Conservation (phyloP, 495 filamentous ascomycete species). For the Coniosporium apollinis region DNA sequence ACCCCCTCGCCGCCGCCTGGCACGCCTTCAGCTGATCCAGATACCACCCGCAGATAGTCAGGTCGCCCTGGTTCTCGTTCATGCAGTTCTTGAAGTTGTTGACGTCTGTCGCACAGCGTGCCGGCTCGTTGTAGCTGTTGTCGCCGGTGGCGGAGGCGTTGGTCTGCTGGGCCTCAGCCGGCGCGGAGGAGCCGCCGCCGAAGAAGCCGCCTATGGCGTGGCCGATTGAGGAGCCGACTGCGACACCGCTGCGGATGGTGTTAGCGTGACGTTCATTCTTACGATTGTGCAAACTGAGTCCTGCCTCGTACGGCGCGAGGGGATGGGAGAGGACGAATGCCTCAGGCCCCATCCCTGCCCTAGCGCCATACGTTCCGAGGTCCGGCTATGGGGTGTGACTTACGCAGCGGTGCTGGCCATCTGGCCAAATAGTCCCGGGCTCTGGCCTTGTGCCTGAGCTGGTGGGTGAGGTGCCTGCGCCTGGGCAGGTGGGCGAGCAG, state of each 20-base stretch:
- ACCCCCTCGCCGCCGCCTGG: slow-evolving; percentile 74
- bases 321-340: not conserved
- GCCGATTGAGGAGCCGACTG: slow-evolving; percentile 84
- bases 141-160: slow-evolving; percentile 6
- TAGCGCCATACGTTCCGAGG: not conserved
- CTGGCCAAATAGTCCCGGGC: slow-evolving; percentile 27
- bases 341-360: too few relatives aligned
- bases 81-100: slow-evolving; percentile 84
- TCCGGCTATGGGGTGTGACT: slow-evolving; percentile 9
- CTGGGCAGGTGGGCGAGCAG: slow-evolving; percentile 18
- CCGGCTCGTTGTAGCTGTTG: slow-evolving; percentile 29
- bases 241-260: slow-evolving; percentile 55
- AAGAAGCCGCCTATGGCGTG: slow-evolving; percentile 83
- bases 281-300: slow-evolving; percentile 16
- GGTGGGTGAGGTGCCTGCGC: slow-evolving; percentile 9
- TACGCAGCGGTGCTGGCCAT: slow-evolving; percentile 33
- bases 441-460: slow-evolving; percentile 12
- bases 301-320: slow-evolving; percentile 7
- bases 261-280: not conserved
- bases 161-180: slow-evolving; percentile 29
- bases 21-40: slow-evolving; percentile 96
- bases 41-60: slow-evolving; percentile 96
- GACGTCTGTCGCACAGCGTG: slow-evolving; percentile 58
- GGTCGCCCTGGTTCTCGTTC: slow-evolving; percentile 81
- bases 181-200: slow-evolving; percentile 47